Conservation (phyloP, 2,329 filamentous ascomycete species). For the Leptodontidium sp. region DNA sequence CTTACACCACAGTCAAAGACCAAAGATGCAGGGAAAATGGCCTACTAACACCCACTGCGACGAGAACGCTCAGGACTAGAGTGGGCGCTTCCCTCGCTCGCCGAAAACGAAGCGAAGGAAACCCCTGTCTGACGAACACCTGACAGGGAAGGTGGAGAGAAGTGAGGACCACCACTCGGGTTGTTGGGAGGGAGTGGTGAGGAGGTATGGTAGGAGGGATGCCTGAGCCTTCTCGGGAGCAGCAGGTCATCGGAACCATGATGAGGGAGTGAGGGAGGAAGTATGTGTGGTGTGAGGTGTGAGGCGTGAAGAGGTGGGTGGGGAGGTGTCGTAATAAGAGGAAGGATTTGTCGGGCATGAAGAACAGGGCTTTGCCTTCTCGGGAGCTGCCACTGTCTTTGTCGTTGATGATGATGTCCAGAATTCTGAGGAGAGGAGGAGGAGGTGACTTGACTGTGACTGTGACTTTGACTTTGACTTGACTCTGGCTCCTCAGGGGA, state of each 20-base stretch:
- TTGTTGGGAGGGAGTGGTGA: background rate
- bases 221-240: conserved; percentile 20
- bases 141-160: conserved; percentile 13
- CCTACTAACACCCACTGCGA: conserved; percentile 16
- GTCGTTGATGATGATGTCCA: background rate
- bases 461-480: background rate
- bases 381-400: conserved; percentile 9
- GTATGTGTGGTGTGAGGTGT: background rate
- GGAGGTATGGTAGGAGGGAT: background rate
- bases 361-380: conserved; percentile 5
- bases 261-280: background rate
- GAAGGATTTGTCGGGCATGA: background rate
- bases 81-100: background rate
- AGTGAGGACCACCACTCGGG: background rate
- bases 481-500: background rate
- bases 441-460: conserved; percentile 6
- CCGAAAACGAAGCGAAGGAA: background rate
- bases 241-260: conserved; percentile 1
- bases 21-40: background rate
- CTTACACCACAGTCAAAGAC: background rate
- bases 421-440: background rate
- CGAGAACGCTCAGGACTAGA: conserved; percentile 9
- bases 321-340: background rate
- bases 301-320: background rate
- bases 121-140: conserved; percentile 15